These are phyloP conservation scores for Phytophthora meadii DNA, from an alignment of 352 stramenopile species.

Conservation along the genomic window DNA sequence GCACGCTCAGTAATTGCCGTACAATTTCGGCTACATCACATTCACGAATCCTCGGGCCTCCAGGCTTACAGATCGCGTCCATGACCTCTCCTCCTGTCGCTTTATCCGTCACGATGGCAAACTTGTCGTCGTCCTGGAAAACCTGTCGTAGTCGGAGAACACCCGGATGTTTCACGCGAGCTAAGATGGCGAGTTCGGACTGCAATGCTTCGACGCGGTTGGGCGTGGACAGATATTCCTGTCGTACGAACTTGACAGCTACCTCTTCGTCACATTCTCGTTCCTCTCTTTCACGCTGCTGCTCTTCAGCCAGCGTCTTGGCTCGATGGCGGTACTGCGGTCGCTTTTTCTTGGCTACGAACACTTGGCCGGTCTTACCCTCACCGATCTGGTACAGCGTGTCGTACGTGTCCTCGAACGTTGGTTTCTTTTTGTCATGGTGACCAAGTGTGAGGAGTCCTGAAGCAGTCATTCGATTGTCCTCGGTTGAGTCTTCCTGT, in stretches of 20 bases:
- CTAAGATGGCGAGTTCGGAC: constrained; percentile 68
- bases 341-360: constrained; percentile 47
- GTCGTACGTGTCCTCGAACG: constrained; percentile 77
- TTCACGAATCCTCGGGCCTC: constrained; percentile 47
- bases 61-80: constrained; percentile 47
- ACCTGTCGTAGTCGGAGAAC: constrained; percentile 70
- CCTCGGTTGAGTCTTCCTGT: constrained; percentile 13
- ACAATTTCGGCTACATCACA: constrained; percentile 71
- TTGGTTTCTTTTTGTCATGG: constrained; percentile 30
- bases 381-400: constrained; percentile 73
- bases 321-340: constrained; percentile 34
- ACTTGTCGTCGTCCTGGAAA: constrained; percentile 70
- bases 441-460: constrained; percentile 14
- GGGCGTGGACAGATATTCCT: constrained; percentile 74
- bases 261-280: constrained; percentile 59
- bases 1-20: constrained; percentile 68
- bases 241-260: constrained; percentile 72
- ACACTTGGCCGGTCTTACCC: constrained; percentile 82
- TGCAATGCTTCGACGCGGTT: constrained; percentile 73
- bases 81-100: constrained; percentile 71
- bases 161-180: constrained; percentile 57
- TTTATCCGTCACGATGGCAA: constrained; percentile 76
- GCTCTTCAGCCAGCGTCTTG: constrained; percentile 45
- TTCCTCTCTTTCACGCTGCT: constrained; percentile 67
- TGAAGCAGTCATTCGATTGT: constrained; percentile 5